A percentile compares a stretch with the other conserved stretches of the same genome.
Conservation (phyloP, 768 basidiomycete species). For the Agrocybe chaxingu region DNA sequence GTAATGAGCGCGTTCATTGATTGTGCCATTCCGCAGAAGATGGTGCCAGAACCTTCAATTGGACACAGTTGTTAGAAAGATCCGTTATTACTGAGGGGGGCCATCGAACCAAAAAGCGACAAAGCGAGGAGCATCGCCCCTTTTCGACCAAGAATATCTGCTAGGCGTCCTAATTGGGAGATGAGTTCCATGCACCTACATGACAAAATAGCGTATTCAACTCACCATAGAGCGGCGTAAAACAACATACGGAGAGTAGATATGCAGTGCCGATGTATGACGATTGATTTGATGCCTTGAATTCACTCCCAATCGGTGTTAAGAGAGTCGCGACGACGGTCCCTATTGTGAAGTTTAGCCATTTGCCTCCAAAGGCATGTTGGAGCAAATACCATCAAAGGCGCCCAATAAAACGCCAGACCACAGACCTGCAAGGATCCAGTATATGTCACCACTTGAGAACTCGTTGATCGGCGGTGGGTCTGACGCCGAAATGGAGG, state of each 20-base stretch:
- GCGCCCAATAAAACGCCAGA: conserved; percentile 82
- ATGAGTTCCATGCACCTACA: conserved; percentile 12
- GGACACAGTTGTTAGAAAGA: conserved; percentile 10
- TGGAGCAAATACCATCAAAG: conserved; percentile 61
- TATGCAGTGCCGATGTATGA: conserved; percentile 90
- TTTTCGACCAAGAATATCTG: conserved; percentile 83
- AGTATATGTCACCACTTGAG: conserved; percentile 52
- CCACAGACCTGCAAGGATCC: conserved; percentile 80
- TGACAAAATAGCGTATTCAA: conserved; percentile 25
- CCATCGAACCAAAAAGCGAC: conserved; percentile 67
- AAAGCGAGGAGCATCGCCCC: conserved; percentile 85
- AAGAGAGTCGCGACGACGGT: conserved; percentile 86
- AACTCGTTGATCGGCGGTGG: conserved; percentile 36
- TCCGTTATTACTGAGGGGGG: conserved; percentile 3
- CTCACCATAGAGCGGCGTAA: conserved; percentile 84
- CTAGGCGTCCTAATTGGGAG: conserved; percentile 59
- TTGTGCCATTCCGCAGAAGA: conserved; percentile 82
- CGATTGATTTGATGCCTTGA: conserved; percentile 73
- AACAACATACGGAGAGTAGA: conserved; percentile 84
- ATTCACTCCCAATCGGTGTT: conserved; percentile 82
- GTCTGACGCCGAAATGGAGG: conserved; percentile 26
- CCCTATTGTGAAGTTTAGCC: conserved; percentile 36
- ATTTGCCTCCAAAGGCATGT: conserved; percentile 3
- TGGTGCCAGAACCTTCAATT: conserved; percentile 69
- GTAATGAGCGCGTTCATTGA: conserved; percentile 81